A percentile compares a stretch with the other conserved stretches of the same genome.
Evolutionary conservation across 176 grass and related monocot species (phyloP).

Genomic region (Bothriochloa decipiens): DNA sequence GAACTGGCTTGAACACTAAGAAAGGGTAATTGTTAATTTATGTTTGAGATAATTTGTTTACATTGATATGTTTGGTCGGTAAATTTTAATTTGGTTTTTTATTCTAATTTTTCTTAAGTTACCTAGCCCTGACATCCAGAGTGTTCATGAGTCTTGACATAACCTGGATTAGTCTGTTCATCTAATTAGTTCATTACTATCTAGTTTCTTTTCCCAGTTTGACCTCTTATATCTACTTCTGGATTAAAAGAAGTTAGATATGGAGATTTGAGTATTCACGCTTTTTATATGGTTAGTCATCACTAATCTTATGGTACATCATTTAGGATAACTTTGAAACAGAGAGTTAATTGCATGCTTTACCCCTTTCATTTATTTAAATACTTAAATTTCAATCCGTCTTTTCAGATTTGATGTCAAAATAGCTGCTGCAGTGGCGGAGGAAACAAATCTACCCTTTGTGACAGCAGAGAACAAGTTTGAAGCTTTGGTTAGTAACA

Average conservation of each 20-base stretch:
- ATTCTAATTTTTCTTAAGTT: not conserved
- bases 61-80: not conserved
- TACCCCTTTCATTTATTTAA: constrained; percentile 4
- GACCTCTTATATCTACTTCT: not conserved
- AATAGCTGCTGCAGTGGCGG: constrained; percentile 87
- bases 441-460: constrained; percentile 89
- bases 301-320: constrained; percentile 18
- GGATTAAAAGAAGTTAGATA: constrained; percentile 14
- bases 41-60: constrained; percentile 8
- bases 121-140: not conserved
- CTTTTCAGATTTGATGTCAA: constrained; percentile 93
- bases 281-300: not conserved
- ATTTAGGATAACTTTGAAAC: constrained; percentile 8
- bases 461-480: constrained; percentile 99
- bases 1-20: constrained; percentile 97
- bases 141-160: not conserved
- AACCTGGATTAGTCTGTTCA: constrained; percentile 16
- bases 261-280: not conserved
- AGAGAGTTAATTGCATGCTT: constrained; percentile 10
- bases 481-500: constrained; percentile 87
- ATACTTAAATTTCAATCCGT: constrained; percentile 24
- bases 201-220: constrained; percentile 12
- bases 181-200: constrained; percentile 17
- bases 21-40: constrained; percentile 60
- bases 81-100: not conserved